A percentile compares a stretch with the other conserved stretches of the same genome.
These are phyloP conservation scores for Solanum bulbocastanum DNA, from an alignment of 257 asterid genomes.

Conservation along the genomic window DNA sequence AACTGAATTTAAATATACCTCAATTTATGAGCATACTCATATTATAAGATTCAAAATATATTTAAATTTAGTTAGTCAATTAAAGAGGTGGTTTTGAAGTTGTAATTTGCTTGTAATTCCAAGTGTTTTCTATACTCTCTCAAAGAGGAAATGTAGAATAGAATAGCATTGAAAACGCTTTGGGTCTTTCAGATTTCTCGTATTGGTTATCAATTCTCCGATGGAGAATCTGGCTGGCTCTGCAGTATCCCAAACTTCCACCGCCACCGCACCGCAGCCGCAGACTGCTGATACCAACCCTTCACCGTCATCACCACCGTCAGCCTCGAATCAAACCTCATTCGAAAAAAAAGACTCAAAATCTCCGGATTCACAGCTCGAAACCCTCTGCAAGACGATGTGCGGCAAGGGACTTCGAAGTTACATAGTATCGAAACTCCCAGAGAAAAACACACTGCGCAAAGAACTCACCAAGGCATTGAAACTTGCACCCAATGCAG, in stretches of 20 bases:
- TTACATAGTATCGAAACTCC: neutral
- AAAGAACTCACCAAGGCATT: neutral
- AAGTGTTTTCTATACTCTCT: neutral
- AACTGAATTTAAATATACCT: no score
- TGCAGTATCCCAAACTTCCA: neutral
- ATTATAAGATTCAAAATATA: no score
- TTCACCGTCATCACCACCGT: neutral
- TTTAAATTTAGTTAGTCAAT: no score
- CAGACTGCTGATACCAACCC: neutral
- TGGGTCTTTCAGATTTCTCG: neutral
- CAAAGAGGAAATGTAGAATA: neutral
- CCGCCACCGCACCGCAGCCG: neutral
- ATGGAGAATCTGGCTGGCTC: neutral
- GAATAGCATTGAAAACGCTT: neutral
- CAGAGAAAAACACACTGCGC: neutral
- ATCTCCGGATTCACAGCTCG: neutral
- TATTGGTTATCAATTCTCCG: neutral
- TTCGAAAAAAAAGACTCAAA: neutral
- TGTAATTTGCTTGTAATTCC: no score
- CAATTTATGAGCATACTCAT: no score
- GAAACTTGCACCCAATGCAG: neutral
- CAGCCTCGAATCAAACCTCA: neutral
- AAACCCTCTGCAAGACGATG: neutral
- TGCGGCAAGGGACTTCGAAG: neutral
- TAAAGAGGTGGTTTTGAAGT: no score